Percentiles rank a stretch among this genome's conserved stretches.
Conservation (phyloP, 306 rosid genomes). For the Ceratonia siliqua region DNA sequence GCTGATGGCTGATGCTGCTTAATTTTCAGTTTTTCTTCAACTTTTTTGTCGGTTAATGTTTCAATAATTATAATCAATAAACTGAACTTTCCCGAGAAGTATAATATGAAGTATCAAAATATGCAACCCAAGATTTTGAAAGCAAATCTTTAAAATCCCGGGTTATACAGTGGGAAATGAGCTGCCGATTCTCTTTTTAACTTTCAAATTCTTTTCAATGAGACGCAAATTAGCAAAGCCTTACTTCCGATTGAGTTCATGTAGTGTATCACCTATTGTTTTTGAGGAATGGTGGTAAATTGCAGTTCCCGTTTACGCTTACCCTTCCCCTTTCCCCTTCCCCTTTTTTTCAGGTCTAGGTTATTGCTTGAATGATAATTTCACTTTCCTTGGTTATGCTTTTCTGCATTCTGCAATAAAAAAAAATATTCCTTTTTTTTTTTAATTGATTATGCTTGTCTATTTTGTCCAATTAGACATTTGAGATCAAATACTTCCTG, state of each 20-base stretch:
- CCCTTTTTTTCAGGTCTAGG: neutral
- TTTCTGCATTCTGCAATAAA: neutral
- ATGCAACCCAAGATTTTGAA: neutral
- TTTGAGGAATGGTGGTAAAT: neutral
- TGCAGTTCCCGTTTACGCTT: neutral
- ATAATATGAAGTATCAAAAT: neutral
- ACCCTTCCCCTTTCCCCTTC: neutral
- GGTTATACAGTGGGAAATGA: neutral
- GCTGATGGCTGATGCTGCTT: neutral
- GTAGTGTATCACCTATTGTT: neutral
- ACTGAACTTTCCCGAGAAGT: neutral
- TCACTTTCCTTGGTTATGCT: neutral
- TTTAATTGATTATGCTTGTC: neutral
- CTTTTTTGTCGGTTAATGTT: neutral
- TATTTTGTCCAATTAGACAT: conserved; percentile 6
- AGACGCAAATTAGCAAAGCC: neutral
- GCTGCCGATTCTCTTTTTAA: neutral
- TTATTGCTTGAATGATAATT: neutral
- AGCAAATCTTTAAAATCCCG: neutral
- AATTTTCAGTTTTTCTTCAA: neutral
- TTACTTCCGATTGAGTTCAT: neutral
- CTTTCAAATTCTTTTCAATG: neutral
- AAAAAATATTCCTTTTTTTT: neutral
- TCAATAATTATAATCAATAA: neutral
- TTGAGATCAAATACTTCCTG: neutral